A percentile compares a stretch with the other conserved stretches of the same genome.
Conservation (phyloP, 2,329 filamentous ascomycete genomes). For the Hymenoscyphus scutula region DNA sequence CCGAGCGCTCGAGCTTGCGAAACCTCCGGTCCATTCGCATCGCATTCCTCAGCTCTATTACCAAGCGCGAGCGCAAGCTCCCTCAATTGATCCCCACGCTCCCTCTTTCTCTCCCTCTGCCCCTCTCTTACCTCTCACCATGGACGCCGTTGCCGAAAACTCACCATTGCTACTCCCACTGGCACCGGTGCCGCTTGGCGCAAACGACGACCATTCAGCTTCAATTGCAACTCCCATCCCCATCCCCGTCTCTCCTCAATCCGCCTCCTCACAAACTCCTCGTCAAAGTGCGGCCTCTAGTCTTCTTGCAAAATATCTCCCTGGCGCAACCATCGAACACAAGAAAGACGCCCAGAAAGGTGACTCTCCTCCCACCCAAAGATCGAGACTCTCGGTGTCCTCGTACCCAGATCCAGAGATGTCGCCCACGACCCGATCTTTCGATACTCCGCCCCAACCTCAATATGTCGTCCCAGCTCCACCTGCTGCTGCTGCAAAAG, state of each 20-base stretch:
- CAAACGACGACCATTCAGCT: not conserved
- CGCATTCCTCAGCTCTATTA: not conserved
- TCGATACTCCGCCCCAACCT: not conserved
- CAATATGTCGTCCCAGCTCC: not conserved
- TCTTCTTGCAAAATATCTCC: conserved; percentile 32
- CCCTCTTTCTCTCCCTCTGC: not conserved
- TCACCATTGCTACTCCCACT: not conserved
- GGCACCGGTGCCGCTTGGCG: not conserved
- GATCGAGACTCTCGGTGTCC: conserved; percentile 7
- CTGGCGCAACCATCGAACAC: conserved; percentile 27
- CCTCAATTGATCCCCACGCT: not conserved
- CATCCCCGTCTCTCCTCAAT: not conserved
- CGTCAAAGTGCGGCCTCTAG: conserved; percentile 25
- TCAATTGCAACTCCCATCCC: not conserved
- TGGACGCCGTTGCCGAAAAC: conserved; percentile 10
- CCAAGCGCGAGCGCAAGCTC: not conserved
- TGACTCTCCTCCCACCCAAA: not conserved
- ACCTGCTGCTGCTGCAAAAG: conserved; percentile 9
- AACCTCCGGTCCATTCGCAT: not conserved
- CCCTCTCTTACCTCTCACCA: conserved; percentile 5
- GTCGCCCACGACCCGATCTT: conserved; percentile 16
- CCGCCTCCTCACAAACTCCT: conserved; percentile 1
- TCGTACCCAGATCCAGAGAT: conserved; percentile 17
- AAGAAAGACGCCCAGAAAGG: conserved; percentile 29
- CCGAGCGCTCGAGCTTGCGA: not conserved